phyloP scores from a whole-genome alignment of 2,329 filamentous ascomycete species.

The Sporothrix schenckii region DNA sequence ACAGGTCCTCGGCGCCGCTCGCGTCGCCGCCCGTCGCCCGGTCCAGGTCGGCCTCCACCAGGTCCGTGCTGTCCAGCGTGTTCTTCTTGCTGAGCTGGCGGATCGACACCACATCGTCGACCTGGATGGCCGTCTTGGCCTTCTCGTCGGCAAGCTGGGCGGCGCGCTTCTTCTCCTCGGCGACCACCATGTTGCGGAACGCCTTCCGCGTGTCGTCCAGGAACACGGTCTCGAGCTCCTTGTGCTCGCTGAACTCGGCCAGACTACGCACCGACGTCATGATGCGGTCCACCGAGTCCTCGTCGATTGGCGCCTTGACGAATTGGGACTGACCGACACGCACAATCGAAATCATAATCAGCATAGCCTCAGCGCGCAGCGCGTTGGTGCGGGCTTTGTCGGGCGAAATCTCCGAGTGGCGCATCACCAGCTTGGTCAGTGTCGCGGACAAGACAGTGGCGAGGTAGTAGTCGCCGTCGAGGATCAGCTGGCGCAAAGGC shows the following conservation, averaged over 20 bases:
- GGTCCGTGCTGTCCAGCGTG: conserved; percentile 75
- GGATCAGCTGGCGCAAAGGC: conserved; percentile 87
- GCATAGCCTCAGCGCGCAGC: conserved; percentile 93
- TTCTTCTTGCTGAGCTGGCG: conserved; percentile 94
- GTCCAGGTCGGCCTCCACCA: conserved; percentile 87
- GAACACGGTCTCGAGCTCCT: conserved; percentile 90
- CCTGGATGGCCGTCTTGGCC: conserved; percentile 90
- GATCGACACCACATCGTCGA: conserved; percentile 92
- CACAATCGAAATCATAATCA: conserved; percentile 99
- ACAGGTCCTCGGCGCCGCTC: conserved; percentile 74
- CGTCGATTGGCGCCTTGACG: conserved; percentile 94
- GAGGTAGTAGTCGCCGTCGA: conserved; percentile 96
- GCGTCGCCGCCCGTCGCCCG: conserved; percentile 91
- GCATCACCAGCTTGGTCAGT: conserved; percentile 96
- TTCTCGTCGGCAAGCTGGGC: conserved; percentile 91
- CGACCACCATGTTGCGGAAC: conserved; percentile 95
- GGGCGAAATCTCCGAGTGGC: conserved; percentile 87
- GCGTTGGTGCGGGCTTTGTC: conserved; percentile 89
- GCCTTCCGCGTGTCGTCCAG: conserved; percentile 92
- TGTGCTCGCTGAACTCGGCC: conserved; percentile 85
- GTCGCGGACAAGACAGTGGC: conserved; percentile 94
- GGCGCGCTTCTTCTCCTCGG: conserved; percentile 96
- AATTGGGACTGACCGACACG: conserved; percentile 98
- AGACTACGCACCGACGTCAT: conserved; percentile 96
- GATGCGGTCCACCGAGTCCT: conserved; percentile 96